Conservation (phyloP, 2,329 filamentous ascomycete genomes). For the Fusarium anguioides region DNA sequence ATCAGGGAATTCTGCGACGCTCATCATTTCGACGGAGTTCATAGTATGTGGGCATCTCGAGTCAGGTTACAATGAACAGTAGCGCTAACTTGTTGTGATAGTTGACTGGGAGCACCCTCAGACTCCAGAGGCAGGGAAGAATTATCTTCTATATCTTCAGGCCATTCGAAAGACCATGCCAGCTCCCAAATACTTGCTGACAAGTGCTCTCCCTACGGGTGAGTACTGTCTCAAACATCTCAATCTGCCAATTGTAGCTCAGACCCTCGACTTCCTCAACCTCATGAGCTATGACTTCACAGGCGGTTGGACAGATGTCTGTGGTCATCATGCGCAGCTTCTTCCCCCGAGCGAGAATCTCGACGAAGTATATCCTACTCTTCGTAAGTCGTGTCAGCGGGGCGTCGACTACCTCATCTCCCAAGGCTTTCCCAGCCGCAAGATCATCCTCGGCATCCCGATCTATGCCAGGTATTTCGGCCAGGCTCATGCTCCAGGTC, state of each 20-base stretch:
- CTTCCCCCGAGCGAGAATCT: slow-evolving; percentile 53
- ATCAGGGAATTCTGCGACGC: slow-evolving; percentile 65
- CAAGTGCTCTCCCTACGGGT: slow-evolving; percentile 71
- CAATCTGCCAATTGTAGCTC: slow-evolving; percentile 62
- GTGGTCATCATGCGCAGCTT: slow-evolving; percentile 74
- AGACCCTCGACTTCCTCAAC: slow-evolving; percentile 70
- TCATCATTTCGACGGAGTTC: slow-evolving; percentile 71
- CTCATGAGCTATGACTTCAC: slow-evolving; percentile 78
- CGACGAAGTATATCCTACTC: slow-evolving; percentile 42
- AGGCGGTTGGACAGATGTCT: slow-evolving; percentile 69
- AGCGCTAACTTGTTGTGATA: slow-evolving; percentile 44
- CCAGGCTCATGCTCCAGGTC: slow-evolving; percentile 62
- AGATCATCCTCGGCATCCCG: slow-evolving; percentile 72
- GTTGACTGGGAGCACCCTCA: slow-evolving; percentile 77
- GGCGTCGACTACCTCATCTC: slow-evolving; percentile 65
- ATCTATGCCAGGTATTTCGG: slow-evolving; percentile 72
- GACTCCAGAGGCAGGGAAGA: slow-evolving; percentile 62
- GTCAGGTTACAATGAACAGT: not conserved
- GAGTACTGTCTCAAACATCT: slow-evolving; percentile 72
- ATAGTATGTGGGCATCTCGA: slow-evolving; percentile 57
- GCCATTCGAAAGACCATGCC: slow-evolving; percentile 66
- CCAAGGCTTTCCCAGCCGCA: slow-evolving; percentile 65
- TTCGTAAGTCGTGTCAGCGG: slow-evolving; percentile 61
- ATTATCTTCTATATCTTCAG: slow-evolving; percentile 68
- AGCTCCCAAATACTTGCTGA: slow-evolving; percentile 65